A percentile compares a stretch with the other conserved stretches of the same genome.
Evolutionary conservation across 2,329 filamentous ascomycete species (phyloP).

Genomic region (Sporothrix pallida): DNA sequence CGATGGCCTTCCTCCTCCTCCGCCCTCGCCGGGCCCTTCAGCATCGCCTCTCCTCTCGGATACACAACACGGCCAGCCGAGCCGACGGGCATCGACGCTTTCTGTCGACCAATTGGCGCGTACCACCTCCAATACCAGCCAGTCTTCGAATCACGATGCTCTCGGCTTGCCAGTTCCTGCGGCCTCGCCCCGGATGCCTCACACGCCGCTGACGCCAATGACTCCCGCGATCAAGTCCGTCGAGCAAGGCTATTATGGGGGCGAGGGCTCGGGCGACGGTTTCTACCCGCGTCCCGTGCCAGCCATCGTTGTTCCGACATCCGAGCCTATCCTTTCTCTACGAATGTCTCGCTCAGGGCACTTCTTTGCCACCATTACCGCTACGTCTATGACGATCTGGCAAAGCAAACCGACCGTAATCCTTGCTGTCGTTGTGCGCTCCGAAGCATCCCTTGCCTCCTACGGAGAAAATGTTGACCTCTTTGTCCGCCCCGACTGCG

Average conservation of each 20-base stretch:
- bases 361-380: constrained; percentile 84
- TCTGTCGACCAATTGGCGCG: constrained; percentile 27
- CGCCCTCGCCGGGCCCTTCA: constrained; percentile 36
- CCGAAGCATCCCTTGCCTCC: constrained; percentile 74
- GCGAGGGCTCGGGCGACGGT: constrained; percentile 43
- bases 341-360: constrained; percentile 80
- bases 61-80: constrained; percentile 5
- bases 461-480: constrained; percentile 88
- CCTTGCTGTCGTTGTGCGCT: constrained; percentile 83
- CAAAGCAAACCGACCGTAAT: constrained; percentile 95
- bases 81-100: constrained; percentile 40
- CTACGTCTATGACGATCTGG: constrained; percentile 89
- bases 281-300: constrained; percentile 39
- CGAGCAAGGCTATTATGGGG: constrained; percentile 57
- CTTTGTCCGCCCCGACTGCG: constrained; percentile 86
- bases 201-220: constrained; percentile 60
- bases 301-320: constrained; percentile 50
- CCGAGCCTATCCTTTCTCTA: constrained; percentile 74
- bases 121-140: constrained; percentile 34
- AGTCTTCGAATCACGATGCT: constrained; percentile 44
- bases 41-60: constrained; percentile 15
- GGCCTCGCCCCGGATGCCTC: constrained; percentile 46
- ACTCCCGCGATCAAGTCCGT: constrained; percentile 66
- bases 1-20: constrained; percentile 61
- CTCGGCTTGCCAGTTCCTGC: constrained; percentile 46